These are phyloP conservation scores for Coleophoma cylindrospora DNA, from an alignment of 2,329 filamentous ascomycete genomes.

Conservation along the genomic window DNA sequence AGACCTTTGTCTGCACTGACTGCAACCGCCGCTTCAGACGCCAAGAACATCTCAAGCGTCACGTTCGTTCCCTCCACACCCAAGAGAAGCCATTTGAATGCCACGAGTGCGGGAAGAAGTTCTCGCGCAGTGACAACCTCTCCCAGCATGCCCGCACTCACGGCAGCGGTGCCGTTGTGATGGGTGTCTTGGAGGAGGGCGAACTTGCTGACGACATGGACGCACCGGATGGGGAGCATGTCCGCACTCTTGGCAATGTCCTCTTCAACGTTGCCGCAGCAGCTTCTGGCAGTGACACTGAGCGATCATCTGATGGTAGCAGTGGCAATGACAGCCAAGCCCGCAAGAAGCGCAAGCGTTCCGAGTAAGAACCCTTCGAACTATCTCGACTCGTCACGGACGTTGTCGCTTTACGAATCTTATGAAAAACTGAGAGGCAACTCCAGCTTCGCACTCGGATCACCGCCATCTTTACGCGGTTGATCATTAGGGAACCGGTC, in stretches of 20 bases:
- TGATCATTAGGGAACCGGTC: conserved; percentile 20
- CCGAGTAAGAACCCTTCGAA: conserved; percentile 37
- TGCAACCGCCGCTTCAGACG: conserved; percentile 97
- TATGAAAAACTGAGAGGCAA: conserved; percentile 18
- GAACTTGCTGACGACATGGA: conserved; percentile 45
- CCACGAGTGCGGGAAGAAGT: conserved; percentile 97
- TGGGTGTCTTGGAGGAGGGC: conserved; percentile 76
- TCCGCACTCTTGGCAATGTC: conserved; percentile 65
- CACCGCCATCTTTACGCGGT: conserved; percentile 17
- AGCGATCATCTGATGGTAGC: conserved; percentile 48
- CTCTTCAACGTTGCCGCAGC: conserved; percentile 78
- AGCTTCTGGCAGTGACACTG: conserved; percentile 60
- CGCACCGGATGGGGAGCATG: conserved; percentile 51
- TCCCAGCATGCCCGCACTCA: conserved; percentile 95
- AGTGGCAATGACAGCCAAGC: conserved; percentile 38
- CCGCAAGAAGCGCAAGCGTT: conserved; percentile 78
- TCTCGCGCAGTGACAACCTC: conserved; percentile 95
- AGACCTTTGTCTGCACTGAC: conserved; percentile 95
- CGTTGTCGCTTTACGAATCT: conserved; percentile 18
- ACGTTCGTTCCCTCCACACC: conserved; percentile 97
- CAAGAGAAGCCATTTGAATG: conserved; percentile 99
- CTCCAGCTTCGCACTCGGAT: conserved; percentile 20
- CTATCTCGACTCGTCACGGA: background rate
- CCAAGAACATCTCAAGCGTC: conserved; percentile 97
- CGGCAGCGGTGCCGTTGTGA: conserved; percentile 81